phyloP scores from a whole-genome alignment of 129 eudicot species.

The Chrysanthemum seticuspe region DNA sequence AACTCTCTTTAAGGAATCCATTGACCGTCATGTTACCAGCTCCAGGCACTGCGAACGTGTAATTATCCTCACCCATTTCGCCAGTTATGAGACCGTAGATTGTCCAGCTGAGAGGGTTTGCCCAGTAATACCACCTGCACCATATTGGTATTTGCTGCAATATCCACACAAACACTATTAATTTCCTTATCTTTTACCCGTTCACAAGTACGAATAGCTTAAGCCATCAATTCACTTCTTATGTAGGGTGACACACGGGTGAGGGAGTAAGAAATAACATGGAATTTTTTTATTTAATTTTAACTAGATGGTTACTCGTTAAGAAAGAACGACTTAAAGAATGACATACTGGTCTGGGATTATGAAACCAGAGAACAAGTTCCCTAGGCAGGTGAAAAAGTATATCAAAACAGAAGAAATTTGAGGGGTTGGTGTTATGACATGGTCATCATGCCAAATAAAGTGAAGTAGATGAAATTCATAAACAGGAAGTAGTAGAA shows the following conservation, averaged over 20 bases:
- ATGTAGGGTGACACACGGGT: no score
- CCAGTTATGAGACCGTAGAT: constrained; percentile 12
- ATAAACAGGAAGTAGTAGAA: constrained; percentile 34
- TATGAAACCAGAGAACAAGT: constrained; percentile 41
- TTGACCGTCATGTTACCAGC: constrained; percentile 17
- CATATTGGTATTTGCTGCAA: constrained; percentile 21
- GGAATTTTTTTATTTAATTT: no score
- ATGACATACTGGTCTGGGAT: constrained; percentile 33
- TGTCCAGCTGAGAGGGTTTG: constrained; percentile 14
- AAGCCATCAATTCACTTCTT: no score
- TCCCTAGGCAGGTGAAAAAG: constrained; percentile 41
- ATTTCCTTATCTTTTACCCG: no score
- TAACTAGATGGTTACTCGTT: background rate
- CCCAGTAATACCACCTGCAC: constrained; percentile 27
- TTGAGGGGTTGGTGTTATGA: constrained; percentile 40
- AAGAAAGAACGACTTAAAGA: background rate
- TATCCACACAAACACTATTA: background rate
- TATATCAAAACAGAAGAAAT: constrained; percentile 32
- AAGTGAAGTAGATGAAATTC: constrained; percentile 37
- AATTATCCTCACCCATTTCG: background rate
- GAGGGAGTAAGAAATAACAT: no score
- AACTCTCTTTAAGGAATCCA: constrained; percentile 1
- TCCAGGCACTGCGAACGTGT: background rate
- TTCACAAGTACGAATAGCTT: no score
- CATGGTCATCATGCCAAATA: constrained; percentile 41